Base-by-base conservation (phyloP, 208 protist species). In the Leishmania major region DNA sequence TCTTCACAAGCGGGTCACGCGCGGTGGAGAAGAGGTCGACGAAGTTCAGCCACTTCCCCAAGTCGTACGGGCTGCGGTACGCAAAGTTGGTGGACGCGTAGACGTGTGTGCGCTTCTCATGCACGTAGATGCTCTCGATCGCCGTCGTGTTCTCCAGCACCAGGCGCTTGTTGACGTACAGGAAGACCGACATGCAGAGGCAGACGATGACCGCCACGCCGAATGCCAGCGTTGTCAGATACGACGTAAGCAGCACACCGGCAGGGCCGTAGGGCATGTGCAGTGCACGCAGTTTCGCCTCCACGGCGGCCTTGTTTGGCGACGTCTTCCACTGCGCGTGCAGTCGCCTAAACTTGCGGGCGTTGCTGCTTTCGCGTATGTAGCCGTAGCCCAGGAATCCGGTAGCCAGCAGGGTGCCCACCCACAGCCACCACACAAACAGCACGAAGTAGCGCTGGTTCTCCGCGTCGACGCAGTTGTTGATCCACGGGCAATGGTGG, bases 401-500 rank as follows among this genome's bases (percentile, higher is more conserved):
- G 15, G 77, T 40, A 47, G 78, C 88, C 3, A 89, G 37, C 19
- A 88, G 43, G 17, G 85, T 87, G 25, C 88, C 88, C 0, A 93
- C 6, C 53, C 87, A 83, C 7, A 97, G 69, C 87, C 91, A 95
- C 25, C 85, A 17, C 25, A 97, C 13, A 72, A 97, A 91, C 0
- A 94, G 78, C 28, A 91, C 57, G 82, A 97, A 97, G 84, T 95
- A 95, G 43, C 95, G 92, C 66, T 97, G 82, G 80, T 97, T 98
- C 71, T 92, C 89, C 19, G 83, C 85, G 60, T 95, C 92, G 15
- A 98, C 93, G 83, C 95, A 98, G 80, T 92, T 97, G 81, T 96
- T 95, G 73, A 97, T 94, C 90, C 92, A 98, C 69, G 94, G 92
- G 77, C 96, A 98, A 84, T 98, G 96, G 75, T 98, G 96, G 78